Percentiles rank a stretch among this genome's conserved stretches.
These are phyloP conservation scores for Chlamydomonas schloesseri DNA, from an alignment of 139 green algal genomes.

Conservation along the genomic window DNA sequence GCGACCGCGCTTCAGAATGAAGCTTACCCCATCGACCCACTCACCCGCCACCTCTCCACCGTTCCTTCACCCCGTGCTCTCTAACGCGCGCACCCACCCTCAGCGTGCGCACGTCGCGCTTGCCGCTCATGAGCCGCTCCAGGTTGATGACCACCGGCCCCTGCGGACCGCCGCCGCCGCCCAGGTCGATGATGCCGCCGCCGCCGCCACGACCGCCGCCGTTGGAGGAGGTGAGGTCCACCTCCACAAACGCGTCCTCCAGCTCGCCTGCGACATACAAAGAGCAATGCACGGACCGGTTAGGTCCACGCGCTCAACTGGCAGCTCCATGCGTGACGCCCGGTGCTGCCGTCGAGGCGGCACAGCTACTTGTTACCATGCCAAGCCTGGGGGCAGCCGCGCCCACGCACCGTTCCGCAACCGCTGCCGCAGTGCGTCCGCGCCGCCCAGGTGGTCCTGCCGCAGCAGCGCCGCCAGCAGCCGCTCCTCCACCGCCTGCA, in stretches of 20 bases:
- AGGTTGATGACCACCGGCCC: conserved; percentile 35
- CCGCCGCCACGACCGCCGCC: not conserved
- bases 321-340: no score
- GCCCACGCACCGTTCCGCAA: conserved; percentile 10
- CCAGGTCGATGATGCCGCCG: conserved; percentile 44
- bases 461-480: conserved; percentile 16
- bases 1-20: no score
- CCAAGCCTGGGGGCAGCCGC: no score
- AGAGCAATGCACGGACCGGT: no score
- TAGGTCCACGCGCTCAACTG: conserved; percentile 24
- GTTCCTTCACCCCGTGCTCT: no score
- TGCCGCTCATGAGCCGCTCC: conserved; percentile 31
- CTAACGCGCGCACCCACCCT: no score
- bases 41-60: no score
- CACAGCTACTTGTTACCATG: no score
- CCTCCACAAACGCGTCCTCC: conserved; percentile 52
- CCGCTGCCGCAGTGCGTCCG: conserved; percentile 22
- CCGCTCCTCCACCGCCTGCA: conserved; percentile 34
- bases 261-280: conserved; percentile 45
- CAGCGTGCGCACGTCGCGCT: conserved; percentile 30
- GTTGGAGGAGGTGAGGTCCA: conserved; percentile 48
- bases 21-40: no score
- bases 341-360: no score
- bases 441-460: conserved; percentile 13
- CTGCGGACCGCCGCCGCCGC: not conserved